Evolutionary conservation across 225 moss, liverwort and hornwort genomes (phyloP), one percentile per base, ranked within the genome.

Genomic region (Straminergon stramineum): DNA sequence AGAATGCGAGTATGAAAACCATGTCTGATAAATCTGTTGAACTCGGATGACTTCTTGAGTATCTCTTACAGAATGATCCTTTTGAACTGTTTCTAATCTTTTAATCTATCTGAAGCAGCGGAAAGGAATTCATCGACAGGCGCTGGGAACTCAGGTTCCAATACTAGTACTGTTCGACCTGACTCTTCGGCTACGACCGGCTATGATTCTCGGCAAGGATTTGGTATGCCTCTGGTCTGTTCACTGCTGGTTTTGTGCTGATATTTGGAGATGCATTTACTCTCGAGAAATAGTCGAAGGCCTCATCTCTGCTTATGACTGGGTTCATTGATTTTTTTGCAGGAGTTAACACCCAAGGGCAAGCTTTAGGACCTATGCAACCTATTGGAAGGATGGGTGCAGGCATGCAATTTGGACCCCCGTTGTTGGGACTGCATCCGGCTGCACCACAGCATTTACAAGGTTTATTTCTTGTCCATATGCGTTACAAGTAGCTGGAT

Each of bases 151-250:
- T 51, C 86, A 30, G 90, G 86, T 81, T 90, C 95, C 14, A 93
- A 92, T 90, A 73, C 65, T 43, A 83, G 71, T 83, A 87, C 93
- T 84, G 92, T 94, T 89, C 92, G 96, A 89, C 97, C 97, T 88
- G 99, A 99, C 90, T 92, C 94, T 83, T 94, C 97, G 52, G 91
- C 95, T 76, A 97, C 97, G 96, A 84, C 94, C 86, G 90, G 96
- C 58, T 96, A 97, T 91, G 99, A 97, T 93, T 90, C 95, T 74
- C 95, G 99, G 81, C 97, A 96, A 93, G 97, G 96, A 68, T 93
- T 94, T 93, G 99, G 99, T 97, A 94, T 95, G 90, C 81, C 79
- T 58, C 79, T 81, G 69, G 45, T 87, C 75, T 91, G 84, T 73
- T 64, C 86, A 75, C 68, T 88, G 71, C 70, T 83, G 85, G 61